phyloP scores from a whole-genome alignment of 192 early-diverging fungal genomes.

The Dissophora globulifera region DNA sequence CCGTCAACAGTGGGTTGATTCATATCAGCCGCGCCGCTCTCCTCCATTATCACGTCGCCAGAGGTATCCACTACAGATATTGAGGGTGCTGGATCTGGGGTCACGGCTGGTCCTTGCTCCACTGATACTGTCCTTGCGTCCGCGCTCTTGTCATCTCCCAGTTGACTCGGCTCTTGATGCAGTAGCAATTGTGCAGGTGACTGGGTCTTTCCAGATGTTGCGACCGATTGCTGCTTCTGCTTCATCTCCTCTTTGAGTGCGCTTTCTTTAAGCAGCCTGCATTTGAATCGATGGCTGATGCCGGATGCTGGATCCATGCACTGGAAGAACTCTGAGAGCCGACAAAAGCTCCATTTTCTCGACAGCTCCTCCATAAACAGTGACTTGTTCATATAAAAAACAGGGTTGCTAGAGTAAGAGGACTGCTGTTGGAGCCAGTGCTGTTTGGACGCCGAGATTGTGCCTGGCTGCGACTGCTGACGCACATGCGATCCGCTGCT shows the following conservation, averaged over 20 bases:
- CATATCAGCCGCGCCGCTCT: neutral
- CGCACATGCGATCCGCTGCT: conserved; percentile 13
- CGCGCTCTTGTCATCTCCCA: neutral
- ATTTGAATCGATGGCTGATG: conserved; percentile 45
- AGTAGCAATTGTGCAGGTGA: neutral
- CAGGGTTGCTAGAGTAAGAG: conserved; percentile 6
- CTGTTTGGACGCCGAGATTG: conserved; percentile 27
- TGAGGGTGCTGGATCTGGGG: neutral
- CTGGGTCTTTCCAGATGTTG: neutral
- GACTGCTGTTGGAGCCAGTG: conserved; percentile 44
- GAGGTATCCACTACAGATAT: neutral
- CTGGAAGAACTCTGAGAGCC: conserved; percentile 50
- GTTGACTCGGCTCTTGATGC: neutral
- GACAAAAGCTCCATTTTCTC: conserved; percentile 51
- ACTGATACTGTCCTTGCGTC: too few species aligned
- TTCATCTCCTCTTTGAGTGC: conserved; percentile 37
- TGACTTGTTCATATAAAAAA: conserved; percentile 52
- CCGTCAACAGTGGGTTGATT: neutral
- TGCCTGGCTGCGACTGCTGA: conserved; percentile 39
- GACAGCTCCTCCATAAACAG: conserved; percentile 52
- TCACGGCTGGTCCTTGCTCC: too few species aligned
- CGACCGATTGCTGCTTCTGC: conserved; percentile 3
- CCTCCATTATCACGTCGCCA: conserved; percentile 14
- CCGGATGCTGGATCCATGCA: conserved; percentile 40
- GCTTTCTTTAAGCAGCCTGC: conserved; percentile 44